Evolutionary conservation across 495 filamentous ascomycete species (phyloP), one percentile per base, ranked within the genome.

Genomic region (Patellaria atrata): DNA sequence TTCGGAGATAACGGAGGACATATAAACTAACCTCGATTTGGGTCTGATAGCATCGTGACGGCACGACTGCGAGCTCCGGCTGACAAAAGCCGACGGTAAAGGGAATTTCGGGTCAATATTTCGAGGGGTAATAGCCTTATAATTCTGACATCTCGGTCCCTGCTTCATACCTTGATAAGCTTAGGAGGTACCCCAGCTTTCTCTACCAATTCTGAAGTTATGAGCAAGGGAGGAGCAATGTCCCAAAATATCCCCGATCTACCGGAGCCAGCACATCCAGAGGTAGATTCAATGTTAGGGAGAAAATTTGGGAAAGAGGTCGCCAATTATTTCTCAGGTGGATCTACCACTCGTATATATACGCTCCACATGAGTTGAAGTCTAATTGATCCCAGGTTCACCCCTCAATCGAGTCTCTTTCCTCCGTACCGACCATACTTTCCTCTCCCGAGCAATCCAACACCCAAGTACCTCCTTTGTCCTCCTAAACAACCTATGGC

Each of bases 301-400:
- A 68, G 76, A 30, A 89, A 80, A 40, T 94, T 93, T 56, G 89
- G 89, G 48, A 76, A 66, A 45, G 89, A 96, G 61, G 73, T 83
- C 9, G 74, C 78, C 45, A 96, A 97, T 61, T 97, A 96, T 68
- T 96, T 94, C 63, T 79, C 82, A 38, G 83, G 85, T 68, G n/a
- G n/a, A 71, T 18, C 10, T 15, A n/a, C 15, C 18, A 19, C 25
- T 11, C 17, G 9, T 37, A 13, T n/a, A 15, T 6, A 10, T 8
- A 12, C 16, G 15, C 21, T 39, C n/a, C 22, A 14, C 29, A 15
- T 27, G 20, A 13, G 17, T 18, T 15, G 15, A 18, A 35, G 15
- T 27, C 16, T 35, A 25, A 37, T 31, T 21, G n/a, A 9, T 7
- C 15, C 10, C 37, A 79, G 77, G 76, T 39, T 79, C 73, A 6